Evolutionary conservation across 2,329 filamentous ascomycete genomes (phyloP).

Genomic region (Sarocladium brachiariae): DNA sequence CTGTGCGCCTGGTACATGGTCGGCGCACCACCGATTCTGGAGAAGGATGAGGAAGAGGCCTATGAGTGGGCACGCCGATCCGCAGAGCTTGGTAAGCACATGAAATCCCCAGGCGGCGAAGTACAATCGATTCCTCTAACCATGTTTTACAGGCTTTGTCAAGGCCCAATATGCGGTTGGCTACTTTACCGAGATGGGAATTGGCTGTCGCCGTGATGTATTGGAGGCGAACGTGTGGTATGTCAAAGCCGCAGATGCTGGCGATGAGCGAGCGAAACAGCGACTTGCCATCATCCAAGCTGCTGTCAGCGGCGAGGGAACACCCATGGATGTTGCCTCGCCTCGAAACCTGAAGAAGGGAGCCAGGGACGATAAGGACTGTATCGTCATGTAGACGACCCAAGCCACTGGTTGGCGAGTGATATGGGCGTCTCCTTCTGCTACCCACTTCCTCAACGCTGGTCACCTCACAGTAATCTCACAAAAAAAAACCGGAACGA

Average conservation of each 20-base stretch:
- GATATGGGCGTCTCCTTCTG: neutral
- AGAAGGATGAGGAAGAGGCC: conserved; percentile 92
- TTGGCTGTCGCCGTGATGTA: conserved; percentile 89
- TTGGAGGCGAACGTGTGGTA: conserved; percentile 98
- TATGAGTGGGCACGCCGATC: conserved; percentile 92
- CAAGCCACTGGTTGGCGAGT: neutral
- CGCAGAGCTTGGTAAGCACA: conserved; percentile 69
- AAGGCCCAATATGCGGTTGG: conserved; percentile 91
- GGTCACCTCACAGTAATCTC: no score
- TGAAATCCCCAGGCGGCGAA: neutral
- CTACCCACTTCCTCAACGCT: no score
- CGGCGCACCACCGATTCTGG: conserved; percentile 82
- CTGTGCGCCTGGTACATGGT: conserved; percentile 98
- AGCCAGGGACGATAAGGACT: conserved; percentile 49
- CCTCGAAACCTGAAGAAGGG: conserved; percentile 44
- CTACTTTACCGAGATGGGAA: conserved; percentile 98
- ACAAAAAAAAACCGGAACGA: no score
- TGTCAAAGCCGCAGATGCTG: conserved; percentile 86
- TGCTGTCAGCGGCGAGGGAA: conserved; percentile 57
- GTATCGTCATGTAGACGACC: conserved; percentile 46
- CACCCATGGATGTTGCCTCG: conserved; percentile 50
- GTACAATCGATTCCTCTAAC: neutral
- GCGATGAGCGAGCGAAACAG: conserved; percentile 83
- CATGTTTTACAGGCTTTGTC: conserved; percentile 43
- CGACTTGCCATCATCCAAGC: conserved; percentile 80